phyloP scores from a whole-genome alignment of 2,329 filamentous ascomycete genomes.

The Arthrobotrys sinensis region DNA sequence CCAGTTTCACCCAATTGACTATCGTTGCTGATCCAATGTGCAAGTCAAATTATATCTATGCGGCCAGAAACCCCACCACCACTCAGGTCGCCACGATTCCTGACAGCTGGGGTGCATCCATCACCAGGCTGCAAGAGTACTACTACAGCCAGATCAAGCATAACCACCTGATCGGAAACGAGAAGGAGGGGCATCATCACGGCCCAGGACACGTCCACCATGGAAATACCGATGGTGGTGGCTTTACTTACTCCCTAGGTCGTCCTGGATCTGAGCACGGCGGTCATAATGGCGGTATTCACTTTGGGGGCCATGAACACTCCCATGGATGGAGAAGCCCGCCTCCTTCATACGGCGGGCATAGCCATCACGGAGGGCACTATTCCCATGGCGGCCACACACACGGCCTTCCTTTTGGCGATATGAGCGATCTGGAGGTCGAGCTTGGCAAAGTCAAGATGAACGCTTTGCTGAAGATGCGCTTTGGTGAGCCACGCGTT shows the following conservation, averaged over 20 bases:
- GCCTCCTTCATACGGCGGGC: conserved; percentile 1
- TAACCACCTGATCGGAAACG: conserved; percentile 6
- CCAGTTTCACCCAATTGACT: conserved; percentile 9
- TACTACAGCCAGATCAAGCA: conserved; percentile 23
- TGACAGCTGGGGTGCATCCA: conserved; percentile 11
- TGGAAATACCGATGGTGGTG: conserved; percentile 4
- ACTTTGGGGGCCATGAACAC: conserved; percentile 9
- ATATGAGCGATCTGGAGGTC: conserved; percentile 13
- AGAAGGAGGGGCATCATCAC: neutral
- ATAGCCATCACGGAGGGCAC: no score
- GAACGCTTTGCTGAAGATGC: conserved; percentile 2
- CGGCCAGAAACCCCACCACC: neutral
- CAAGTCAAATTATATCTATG: conserved; percentile 9
- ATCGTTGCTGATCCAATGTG: conserved; percentile 4
- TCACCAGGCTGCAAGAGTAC: conserved; percentile 12
- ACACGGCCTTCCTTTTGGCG: neutral
- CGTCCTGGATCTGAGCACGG: neutral
- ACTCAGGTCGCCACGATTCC: neutral
- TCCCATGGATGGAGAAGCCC: neutral
- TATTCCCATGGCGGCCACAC: neutral
- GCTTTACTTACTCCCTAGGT: neutral
- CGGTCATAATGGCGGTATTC: conserved; percentile 7
- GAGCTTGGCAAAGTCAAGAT: conserved; percentile 12
- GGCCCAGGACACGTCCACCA: conserved; percentile 9
- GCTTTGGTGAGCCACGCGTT: conserved; percentile 3